Evolutionary conservation across 345 rosid species (phyloP), one percentile per base, ranked within the genome.

Genomic region (Toxicodendron radicans): DNA sequence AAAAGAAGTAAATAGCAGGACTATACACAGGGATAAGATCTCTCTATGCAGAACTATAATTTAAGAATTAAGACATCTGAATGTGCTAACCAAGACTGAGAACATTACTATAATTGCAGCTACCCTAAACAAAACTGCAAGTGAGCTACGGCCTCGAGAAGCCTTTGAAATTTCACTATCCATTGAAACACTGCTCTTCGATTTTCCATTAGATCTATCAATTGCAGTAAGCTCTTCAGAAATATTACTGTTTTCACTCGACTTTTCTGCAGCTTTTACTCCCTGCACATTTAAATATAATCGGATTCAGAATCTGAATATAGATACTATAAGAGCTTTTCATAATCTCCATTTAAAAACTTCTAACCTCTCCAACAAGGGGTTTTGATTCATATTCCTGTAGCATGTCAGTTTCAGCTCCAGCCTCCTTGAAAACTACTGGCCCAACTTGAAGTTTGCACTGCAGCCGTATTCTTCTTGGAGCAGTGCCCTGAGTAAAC

Each of bases 381-480:
- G 73, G 62, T 41, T 79, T 82, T 72, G 60, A 74, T 59, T 70
- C 83, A 53, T 73, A 68, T 67, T 82, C 71, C 68, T 54, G 52
- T 11, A 70, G 45, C 23, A 32, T 56, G 27, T 7, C 18, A 51
- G 65, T 74, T 60, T 67, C 38, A 75, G 71, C 73, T 49, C 49
- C 56, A 32, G 78, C 41, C 10, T 33, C 65, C 5, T 0, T 5
- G 49, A 13, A 18, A 63, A 23, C 41, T 1, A 7, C 7, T n/a
- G 76, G 38, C 12, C 33, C 58, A n/a, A 73, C 78, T 66, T 79
- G 74, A 43, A 79, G 51, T 18, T 74, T 77, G 70, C 62, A 3
- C 79, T 89, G 89, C 58, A 91, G 78, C 60, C 73, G 87, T 53
- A 90, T 0, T 79, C 97, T 89, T 84, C 90, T 87, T 1, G 81